Evolutionary conservation across 805 yeast genomes (phyloP).

Genomic region (Candida saitoana): DNA sequence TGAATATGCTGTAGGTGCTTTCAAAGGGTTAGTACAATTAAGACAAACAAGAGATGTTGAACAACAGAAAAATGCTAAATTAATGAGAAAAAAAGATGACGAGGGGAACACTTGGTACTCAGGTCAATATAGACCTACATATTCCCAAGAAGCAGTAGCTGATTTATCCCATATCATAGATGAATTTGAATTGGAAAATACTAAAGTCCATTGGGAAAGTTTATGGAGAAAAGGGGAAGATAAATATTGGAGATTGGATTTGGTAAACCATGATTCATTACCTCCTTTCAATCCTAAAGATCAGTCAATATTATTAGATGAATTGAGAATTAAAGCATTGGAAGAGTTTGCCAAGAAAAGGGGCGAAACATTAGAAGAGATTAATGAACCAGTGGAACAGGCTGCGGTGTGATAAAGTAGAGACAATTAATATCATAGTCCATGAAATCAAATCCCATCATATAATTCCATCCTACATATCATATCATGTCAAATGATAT

Average conservation of each 20-base stretch:
- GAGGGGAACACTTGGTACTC: slow-evolving; percentile 83
- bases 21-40: slow-evolving; percentile 68
- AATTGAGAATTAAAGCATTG: slow-evolving; percentile 43
- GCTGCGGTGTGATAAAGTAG: not conserved
- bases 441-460: too few relatives aligned
- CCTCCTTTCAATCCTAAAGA: slow-evolving; percentile 60
- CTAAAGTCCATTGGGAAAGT: slow-evolving; percentile 75
- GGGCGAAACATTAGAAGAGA: slow-evolving; percentile 3
- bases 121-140: slow-evolving; percentile 86
- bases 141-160: slow-evolving; percentile 86
- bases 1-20: slow-evolving; percentile 67
- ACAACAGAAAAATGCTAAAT: slow-evolving; percentile 56
- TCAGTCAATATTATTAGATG: slow-evolving; percentile 62
- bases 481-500: too few relatives aligned
- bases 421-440: too few relatives aligned
- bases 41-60: slow-evolving; percentile 67
- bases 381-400: not conserved
- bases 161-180: slow-evolving; percentile 72
- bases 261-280: slow-evolving; percentile 59
- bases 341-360: slow-evolving; percentile 28
- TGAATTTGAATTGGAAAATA: slow-evolving; percentile 46
- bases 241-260: slow-evolving; percentile 59
- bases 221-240: slow-evolving; percentile 84
- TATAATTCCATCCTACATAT: too few relatives aligned
- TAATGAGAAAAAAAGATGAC: slow-evolving; percentile 64